Evolutionary conservation across 2,329 filamentous ascomycete genomes (phyloP).

Genomic region (Colletotrichum gigasporum): DNA sequence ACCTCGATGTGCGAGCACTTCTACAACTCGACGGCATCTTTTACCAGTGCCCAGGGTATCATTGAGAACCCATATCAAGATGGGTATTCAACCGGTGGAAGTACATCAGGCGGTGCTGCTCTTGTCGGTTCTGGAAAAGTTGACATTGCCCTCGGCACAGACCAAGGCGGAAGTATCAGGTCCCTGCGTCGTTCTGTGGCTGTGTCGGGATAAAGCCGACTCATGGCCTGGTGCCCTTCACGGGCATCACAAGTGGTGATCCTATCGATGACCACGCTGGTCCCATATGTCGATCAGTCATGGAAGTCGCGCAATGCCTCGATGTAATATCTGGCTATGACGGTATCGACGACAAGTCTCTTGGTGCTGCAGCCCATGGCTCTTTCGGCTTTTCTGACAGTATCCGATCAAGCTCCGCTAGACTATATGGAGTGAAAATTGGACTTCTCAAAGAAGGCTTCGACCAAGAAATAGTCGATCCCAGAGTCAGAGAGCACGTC

Average conservation of each 20-base stretch:
- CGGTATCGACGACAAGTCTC: conserved; percentile 55
- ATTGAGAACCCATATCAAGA: conserved; percentile 55
- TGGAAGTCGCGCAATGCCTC: conserved; percentile 51
- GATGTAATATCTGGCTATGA: conserved; percentile 58
- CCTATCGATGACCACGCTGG: conserved; percentile 61
- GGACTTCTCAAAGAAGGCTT: conserved; percentile 57
- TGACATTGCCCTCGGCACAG: conserved; percentile 57
- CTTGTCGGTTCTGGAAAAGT: conserved; percentile 53
- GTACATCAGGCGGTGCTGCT: conserved; percentile 56
- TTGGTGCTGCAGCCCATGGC: conserved; percentile 42
- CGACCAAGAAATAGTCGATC: conserved; percentile 46
- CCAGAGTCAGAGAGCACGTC: conserved; percentile 51
- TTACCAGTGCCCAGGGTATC: conserved; percentile 54
- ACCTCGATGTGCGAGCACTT: conserved; percentile 64
- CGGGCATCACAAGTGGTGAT: conserved; percentile 57
- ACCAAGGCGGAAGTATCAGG: conserved; percentile 58
- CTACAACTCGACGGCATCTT: conserved; percentile 58
- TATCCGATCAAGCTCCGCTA: conserved; percentile 31
- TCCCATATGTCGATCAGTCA: conserved; percentile 50
- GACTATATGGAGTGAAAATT: conserved; percentile 46
- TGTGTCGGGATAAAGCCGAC: conserved; percentile 61
- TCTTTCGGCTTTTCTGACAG: conserved; percentile 38
- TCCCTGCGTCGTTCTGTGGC: conserved; percentile 51
- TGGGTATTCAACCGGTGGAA: conserved; percentile 60
- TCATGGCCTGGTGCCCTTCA: conserved; percentile 60